Percentiles rank a stretch among this genome's conserved stretches.
Conservation (phyloP, 2,329 filamentous ascomycete genomes). For the Neurospora sp. region DNA sequence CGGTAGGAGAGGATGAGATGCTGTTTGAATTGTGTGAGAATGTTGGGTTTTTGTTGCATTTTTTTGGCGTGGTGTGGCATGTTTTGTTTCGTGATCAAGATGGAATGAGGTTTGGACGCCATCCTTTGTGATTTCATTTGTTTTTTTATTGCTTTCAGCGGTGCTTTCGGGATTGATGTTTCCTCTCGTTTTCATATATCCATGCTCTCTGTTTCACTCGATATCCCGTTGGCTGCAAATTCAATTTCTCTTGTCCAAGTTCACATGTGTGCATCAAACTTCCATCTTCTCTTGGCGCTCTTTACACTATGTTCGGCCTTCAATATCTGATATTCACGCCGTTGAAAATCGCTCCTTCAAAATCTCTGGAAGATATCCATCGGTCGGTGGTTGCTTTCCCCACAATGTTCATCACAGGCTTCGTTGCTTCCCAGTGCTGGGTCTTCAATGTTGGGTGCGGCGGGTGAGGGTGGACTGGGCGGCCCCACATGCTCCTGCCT, state of each 20-base stretch:
- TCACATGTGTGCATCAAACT: too few species aligned
- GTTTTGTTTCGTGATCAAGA: neutral
- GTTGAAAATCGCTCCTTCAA: too few species aligned
- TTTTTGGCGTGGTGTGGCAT: neutral
- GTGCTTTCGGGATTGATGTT: neutral
- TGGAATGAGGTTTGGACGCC: neutral
- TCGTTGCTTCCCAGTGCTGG: neutral
- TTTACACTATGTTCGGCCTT: too few species aligned
- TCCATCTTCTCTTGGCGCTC: too few species aligned
- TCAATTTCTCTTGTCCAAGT: too few species aligned
- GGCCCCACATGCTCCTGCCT: neutral
- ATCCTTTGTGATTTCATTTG: neutral
- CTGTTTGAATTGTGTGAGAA: neutral
- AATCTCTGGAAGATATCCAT: too few species aligned
- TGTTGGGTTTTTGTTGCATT: neutral
- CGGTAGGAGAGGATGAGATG: slow-evolving; percentile 6
- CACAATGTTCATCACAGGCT: too few species aligned
- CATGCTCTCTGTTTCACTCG: neutral
- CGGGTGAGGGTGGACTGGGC: neutral
- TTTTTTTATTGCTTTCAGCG: neutral
- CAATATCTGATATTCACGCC: too few species aligned
- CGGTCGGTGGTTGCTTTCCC: too few species aligned
- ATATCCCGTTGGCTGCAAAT: neutral
- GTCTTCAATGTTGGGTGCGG: neutral
- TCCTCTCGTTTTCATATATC: neutral